These are phyloP conservation scores for Silene latifolia DNA, from an alignment of 148 eudicot species.

Conservation along the genomic window DNA sequence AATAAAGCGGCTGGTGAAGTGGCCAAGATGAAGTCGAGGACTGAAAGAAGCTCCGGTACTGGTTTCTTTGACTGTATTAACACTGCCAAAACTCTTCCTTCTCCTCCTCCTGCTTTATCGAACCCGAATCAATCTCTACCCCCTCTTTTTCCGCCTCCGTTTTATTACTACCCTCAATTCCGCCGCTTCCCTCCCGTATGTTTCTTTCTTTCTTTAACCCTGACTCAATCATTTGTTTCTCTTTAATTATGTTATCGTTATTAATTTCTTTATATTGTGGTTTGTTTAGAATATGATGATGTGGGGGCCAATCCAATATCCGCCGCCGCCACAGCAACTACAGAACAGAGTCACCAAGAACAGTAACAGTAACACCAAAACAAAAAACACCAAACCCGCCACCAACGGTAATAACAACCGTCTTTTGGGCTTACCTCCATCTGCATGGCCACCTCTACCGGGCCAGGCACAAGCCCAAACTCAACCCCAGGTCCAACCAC, in stretches of 20 bases:
- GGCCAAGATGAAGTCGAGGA: slow-evolving; percentile 43
- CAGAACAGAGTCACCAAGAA: no score
- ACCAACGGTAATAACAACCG: slow-evolving; percentile 10
- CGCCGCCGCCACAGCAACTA: slow-evolving; percentile 12
- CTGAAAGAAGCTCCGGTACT: slow-evolving; percentile 25
- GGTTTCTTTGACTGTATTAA: slow-evolving; percentile 32
- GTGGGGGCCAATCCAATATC: slow-evolving; percentile 15
- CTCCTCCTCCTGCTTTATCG: slow-evolving; percentile 17
- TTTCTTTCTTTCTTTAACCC: not conserved
- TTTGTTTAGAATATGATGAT: slow-evolving; percentile 2
- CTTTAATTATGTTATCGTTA: not conserved
- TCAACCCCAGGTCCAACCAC: slow-evolving; percentile 25
- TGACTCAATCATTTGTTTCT: not conserved
- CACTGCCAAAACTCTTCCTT: slow-evolving; percentile 17
- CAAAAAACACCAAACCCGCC: slow-evolving; percentile 4
- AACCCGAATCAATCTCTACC: not conserved
- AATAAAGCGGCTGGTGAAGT: slow-evolving; percentile 62
- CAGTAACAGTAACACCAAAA: no score
- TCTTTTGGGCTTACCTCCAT: slow-evolving; percentile 32
- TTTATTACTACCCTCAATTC: slow-evolving; percentile 25
- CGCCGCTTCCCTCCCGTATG: slow-evolving; percentile 28
- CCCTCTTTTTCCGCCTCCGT: slow-evolving; percentile 1
- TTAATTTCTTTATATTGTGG: not conserved
- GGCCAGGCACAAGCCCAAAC: slow-evolving; percentile 30
- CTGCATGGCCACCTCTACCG: slow-evolving; percentile 66